phyloP scores from a whole-genome alignment of 257 asterid species.

The Buddleja alternifolia region DNA sequence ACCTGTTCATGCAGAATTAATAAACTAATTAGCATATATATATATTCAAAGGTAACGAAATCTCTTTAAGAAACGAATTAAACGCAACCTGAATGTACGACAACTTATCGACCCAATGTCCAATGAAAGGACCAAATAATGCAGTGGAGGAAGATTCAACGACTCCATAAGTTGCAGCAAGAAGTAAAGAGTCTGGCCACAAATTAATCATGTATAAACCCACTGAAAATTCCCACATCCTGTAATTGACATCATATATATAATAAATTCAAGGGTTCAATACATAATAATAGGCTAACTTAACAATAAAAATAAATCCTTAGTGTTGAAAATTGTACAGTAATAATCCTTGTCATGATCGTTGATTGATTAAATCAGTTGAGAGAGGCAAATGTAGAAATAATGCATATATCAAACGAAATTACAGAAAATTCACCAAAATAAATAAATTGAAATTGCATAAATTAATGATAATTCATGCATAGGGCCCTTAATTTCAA shows the following conservation, averaged over 20 bases:
- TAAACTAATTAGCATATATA: too few species aligned
- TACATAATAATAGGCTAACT: too few species aligned
- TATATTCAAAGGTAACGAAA: too few species aligned
- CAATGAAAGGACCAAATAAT: conserved; percentile 72
- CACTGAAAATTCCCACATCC: conserved; percentile 99
- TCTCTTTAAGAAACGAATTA: background rate
- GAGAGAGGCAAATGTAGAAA: background rate
- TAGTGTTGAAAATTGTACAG: background rate
- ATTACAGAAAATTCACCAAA: background rate
- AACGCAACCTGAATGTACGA: conserved; percentile 64
- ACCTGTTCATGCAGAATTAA: conserved; percentile 53
- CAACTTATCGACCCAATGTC: conserved; percentile 67
- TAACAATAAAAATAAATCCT: background rate
- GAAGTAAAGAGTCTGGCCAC: conserved; percentile 85
- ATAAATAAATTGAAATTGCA: background rate
- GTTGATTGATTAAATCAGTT: too few species aligned
- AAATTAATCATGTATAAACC: conserved; percentile 88
- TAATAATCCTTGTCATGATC: too few species aligned
- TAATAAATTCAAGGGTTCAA: background rate
- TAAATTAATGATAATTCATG: background rate
- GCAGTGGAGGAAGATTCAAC: conserved; percentile 81
- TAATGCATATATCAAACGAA: background rate
- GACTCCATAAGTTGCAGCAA: conserved; percentile 85
- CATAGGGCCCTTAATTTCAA: background rate
- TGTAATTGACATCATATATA: conserved; percentile 28